Conservation (phyloP, 2,329 filamentous ascomycete genomes). For the Sporothrix pallida region DNA sequence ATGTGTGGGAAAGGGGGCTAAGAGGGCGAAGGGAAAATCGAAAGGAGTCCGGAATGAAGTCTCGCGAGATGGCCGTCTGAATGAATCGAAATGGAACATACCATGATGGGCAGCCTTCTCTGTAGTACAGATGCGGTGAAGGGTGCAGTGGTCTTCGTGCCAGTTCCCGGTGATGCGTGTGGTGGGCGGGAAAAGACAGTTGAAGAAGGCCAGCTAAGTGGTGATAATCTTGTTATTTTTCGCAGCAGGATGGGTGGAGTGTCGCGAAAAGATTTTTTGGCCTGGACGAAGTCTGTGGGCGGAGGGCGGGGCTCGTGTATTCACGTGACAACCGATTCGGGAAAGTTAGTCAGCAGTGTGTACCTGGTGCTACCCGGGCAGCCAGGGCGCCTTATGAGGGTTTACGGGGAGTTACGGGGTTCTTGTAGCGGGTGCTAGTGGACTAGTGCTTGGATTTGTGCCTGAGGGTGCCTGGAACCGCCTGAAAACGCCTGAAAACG, state of each 20-base stretch:
- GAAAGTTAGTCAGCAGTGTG: slow-evolving; percentile 9
- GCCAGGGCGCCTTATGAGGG: background rate
- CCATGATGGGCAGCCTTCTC: slow-evolving; percentile 62
- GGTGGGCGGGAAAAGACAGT: slow-evolving; percentile 30
- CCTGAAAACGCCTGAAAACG: no score
- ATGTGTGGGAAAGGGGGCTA: background rate
- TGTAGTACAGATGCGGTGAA: slow-evolving; percentile 40
- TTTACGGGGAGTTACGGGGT: background rate
- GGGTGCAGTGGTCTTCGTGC: slow-evolving; percentile 32
- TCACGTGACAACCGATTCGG: slow-evolving; percentile 26
- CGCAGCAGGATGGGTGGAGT: slow-evolving; percentile 24
- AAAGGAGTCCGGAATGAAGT: background rate
- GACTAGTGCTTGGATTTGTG: background rate
- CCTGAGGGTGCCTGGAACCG: background rate
- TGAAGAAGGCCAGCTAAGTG: slow-evolving; percentile 24
- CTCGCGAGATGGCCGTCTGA: background rate
- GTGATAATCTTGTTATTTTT: slow-evolving; percentile 31
- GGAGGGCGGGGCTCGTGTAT: slow-evolving; percentile 34
- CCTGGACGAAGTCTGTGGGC: slow-evolving; percentile 32
- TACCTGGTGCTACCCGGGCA: background rate
- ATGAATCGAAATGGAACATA: slow-evolving; percentile 39
- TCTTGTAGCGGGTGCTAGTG: background rate
- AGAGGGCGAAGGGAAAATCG: background rate
- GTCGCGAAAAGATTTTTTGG: slow-evolving; percentile 35
- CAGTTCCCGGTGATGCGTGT: slow-evolving; percentile 28